phyloP scores from a whole-genome alignment of 495 filamentous ascomycete genomes.

The Penicillium lividum region DNA sequence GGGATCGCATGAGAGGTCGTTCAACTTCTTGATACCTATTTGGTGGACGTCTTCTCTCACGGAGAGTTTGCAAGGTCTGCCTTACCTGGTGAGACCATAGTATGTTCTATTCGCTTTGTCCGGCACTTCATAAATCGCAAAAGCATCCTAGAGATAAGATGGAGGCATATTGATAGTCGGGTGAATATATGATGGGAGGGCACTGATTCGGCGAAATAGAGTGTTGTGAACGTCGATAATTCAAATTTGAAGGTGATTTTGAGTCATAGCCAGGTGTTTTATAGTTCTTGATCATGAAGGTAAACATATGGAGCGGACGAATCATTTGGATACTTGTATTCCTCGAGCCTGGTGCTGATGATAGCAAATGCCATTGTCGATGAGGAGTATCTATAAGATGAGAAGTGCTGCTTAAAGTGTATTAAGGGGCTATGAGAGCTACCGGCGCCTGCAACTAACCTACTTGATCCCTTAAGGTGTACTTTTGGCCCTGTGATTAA shows the following conservation, averaged over 20 bases:
- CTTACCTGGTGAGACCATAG: conserved; percentile 5
- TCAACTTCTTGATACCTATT: not conserved
- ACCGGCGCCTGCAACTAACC: not conserved
- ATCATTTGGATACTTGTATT: not conserved
- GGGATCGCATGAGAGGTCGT: not conserved
- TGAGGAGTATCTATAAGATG: not conserved
- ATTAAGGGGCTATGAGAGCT: not conserved
- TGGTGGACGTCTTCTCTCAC: not conserved
- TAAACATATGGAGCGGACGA: not conserved
- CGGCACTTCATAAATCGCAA: not conserved
- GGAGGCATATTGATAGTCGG: not conserved
- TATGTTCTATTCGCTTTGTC: not conserved
- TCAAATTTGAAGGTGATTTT: not conserved
- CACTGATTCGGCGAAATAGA: not conserved
- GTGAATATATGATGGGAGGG: not conserved
- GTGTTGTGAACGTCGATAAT: conserved; percentile 2
- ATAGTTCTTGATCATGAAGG: not conserved
- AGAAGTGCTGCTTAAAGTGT: not conserved
- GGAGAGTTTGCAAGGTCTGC: conserved; percentile 1
- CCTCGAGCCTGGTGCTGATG: not conserved
- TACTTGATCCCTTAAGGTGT: too few species aligned
- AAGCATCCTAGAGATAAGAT: conserved; percentile 1
- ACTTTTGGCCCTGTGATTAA: too few species aligned
- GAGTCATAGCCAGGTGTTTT: not conserved
- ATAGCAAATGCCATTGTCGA: not conserved